Evolutionary conservation across 768 basidiomycete genomes (phyloP).

Genomic region (Boletus vinaceobasis): DNA sequence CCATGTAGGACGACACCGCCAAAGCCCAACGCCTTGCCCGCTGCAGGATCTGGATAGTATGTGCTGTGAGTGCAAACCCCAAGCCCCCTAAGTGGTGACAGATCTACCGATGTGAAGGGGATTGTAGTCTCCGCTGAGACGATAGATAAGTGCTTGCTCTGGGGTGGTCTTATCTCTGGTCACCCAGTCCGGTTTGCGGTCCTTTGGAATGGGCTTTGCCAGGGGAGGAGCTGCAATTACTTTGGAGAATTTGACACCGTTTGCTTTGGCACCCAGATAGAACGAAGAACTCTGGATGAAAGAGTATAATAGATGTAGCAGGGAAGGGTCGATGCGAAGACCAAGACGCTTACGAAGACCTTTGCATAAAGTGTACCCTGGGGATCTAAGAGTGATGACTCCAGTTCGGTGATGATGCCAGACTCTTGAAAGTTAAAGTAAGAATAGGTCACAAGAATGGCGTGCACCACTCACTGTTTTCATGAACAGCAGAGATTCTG

Average conservation of each 20-base stretch:
- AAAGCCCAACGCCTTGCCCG: conserved; percentile 73
- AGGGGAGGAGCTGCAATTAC: conserved; percentile 56
- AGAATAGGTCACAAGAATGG: background rate
- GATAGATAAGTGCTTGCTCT: conserved; percentile 68
- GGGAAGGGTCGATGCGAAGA: background rate
- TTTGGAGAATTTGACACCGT: conserved; percentile 60
- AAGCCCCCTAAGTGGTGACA: background rate
- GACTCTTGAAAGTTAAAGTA: conserved; percentile 45
- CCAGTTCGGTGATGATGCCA: conserved; percentile 68
- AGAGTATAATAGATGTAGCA: background rate
- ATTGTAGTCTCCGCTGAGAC: conserved; percentile 77
- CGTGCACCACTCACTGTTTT: conserved; percentile 63
- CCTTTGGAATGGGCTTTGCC: conserved; percentile 58
- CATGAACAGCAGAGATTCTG: conserved; percentile 65
- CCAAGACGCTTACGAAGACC: conserved; percentile 48
- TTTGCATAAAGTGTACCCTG: conserved; percentile 57
- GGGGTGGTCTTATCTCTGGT: conserved; percentile 59
- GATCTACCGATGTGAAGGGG: conserved; percentile 66
- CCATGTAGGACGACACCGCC: conserved; percentile 86
- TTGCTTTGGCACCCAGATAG: conserved; percentile 65
- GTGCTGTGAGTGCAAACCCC: background rate
- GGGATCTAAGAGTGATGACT: conserved; percentile 61
- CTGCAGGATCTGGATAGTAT: conserved; percentile 53
- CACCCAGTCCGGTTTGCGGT: conserved; percentile 58
- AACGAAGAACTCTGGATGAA: conserved; percentile 55